Evolutionary conservation across 75 land plant species (phyloP).

Genomic region (Cryptomeria japonica): DNA sequence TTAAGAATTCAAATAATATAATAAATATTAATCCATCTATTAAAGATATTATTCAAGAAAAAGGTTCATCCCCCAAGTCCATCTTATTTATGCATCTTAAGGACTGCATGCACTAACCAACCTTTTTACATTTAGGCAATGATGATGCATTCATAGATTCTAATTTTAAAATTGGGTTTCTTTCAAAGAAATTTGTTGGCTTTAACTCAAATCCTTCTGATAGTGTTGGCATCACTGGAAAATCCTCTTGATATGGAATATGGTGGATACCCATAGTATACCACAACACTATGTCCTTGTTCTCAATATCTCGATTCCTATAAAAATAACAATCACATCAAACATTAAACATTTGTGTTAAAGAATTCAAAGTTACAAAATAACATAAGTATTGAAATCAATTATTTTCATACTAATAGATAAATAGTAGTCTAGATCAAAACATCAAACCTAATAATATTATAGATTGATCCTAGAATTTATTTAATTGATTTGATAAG

Average conservation of each 20-base stretch:
- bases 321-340: not conserved
- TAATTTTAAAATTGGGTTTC: slow-evolving; percentile 37
- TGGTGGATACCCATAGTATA: slow-evolving; percentile 72
- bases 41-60: no score
- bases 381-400: not conserved
- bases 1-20: no score
- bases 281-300: slow-evolving; percentile 70
- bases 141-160: not conserved
- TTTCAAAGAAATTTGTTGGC: slow-evolving; percentile 67
- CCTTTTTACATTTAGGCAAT: not conserved
- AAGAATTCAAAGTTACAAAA: not conserved
- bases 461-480: no score
- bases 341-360: not conserved
- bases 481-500: not conserved
- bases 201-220: slow-evolving; percentile 44
- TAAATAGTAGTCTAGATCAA: no score
- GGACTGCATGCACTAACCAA: not conserved
- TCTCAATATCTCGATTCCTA: slow-evolving; percentile 58
- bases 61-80: no score
- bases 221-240: slow-evolving; percentile 58
- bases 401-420: no score
- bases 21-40: no score
- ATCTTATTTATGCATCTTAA: no score
- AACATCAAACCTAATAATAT: no score
- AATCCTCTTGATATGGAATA: slow-evolving; percentile 67